Base-by-base conservation (phyloP, 2,329 filamentous ascomycete species). In the Pleurostoma richardsiae region DNA sequence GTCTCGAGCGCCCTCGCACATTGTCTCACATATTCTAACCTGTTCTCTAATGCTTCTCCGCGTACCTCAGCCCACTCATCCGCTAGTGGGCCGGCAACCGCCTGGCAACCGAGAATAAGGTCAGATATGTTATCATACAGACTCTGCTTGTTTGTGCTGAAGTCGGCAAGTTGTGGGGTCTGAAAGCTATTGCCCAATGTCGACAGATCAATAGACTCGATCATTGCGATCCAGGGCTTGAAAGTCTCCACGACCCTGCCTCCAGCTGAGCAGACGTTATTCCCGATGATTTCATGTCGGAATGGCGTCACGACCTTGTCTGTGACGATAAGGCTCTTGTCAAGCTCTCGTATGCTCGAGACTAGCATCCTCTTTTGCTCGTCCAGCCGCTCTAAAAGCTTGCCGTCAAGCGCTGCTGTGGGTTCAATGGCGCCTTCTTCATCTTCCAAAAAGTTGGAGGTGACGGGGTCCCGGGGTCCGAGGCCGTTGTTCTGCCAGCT, bases 1-100 rank as follows among this genome's bases (percentile, higher is more conserved):
- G 85, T 88, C 63, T 97, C 90, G 19, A 99, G 73, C 41, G 92
- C 87, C 56, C 86, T 82, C 7, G 85, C 83, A 51, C 89, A 87
- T 49, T 82, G 77, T 44, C 86, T 82, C 49, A 96, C 90, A 52
- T 88, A 85, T 53, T 86, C 87, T 29, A 97, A 68, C 27, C 94
- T 83, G 54, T 89, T 89, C 60, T 96, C 92, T 30, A 99, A 73
- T 6, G 91, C 88, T 62, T 95, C 90, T 2, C 90, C 90, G 40
- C 90, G 83, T n/a, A 91, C 76, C 62, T 96, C 90, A 4, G 91
- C 83, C 94, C 94, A 99, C 68, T 99, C 94, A 62, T 99, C 94
- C 6, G 86, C 88, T 40, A 99, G 68, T 5, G 94, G 94, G 6
- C 89, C 89, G 5, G 90, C 88, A n/a, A 97, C 86, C 28, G 88